These are phyloP conservation scores for Yamadazyma sp. DNA, from an alignment of 1,139 yeast species.

Conservation along the genomic window DNA sequence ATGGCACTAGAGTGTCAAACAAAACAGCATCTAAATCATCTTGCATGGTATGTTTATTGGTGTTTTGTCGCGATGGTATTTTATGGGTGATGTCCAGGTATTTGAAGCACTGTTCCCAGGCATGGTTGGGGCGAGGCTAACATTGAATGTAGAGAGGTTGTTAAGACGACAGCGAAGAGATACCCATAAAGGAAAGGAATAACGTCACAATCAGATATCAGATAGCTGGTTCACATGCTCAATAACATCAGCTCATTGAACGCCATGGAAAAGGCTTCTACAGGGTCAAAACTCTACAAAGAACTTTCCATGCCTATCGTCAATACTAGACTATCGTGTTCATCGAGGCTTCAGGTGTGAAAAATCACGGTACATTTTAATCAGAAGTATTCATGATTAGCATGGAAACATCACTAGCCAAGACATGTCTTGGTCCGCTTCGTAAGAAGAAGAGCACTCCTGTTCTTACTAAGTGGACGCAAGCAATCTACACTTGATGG, in stretches of 20 bases:
- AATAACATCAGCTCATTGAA: too few relatives aligned
- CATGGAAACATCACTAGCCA: conserved; percentile 52
- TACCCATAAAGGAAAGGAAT: too few relatives aligned
- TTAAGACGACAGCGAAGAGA: too few relatives aligned
- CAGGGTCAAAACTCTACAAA: not conserved
- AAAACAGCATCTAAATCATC: conserved; percentile 15
- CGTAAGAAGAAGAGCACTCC: not conserved
- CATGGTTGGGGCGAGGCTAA: too few relatives aligned
- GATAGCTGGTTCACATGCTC: too few relatives aligned
- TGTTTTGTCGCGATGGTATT: not conserved
- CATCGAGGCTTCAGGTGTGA: conserved; percentile 19
- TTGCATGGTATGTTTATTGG: conserved; percentile 5
- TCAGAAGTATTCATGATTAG: conserved; percentile 51
- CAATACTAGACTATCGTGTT: too few relatives aligned
- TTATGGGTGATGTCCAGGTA: not conserved
- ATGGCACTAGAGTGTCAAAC: conserved; percentile 32
- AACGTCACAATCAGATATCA: too few relatives aligned
- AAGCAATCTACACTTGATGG: not conserved
- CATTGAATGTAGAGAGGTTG: too few relatives aligned
- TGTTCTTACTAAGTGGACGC: not conserved
- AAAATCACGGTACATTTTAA: conserved; percentile 30
- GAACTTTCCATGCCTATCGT: too few relatives aligned
- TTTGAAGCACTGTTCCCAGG: too few relatives aligned
- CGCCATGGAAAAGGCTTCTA: too few relatives aligned
- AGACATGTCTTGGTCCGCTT: conserved; percentile 1